phyloP scores from a whole-genome alignment of 352 stramenopile genomes.

The Phytopythium boreale region DNA sequence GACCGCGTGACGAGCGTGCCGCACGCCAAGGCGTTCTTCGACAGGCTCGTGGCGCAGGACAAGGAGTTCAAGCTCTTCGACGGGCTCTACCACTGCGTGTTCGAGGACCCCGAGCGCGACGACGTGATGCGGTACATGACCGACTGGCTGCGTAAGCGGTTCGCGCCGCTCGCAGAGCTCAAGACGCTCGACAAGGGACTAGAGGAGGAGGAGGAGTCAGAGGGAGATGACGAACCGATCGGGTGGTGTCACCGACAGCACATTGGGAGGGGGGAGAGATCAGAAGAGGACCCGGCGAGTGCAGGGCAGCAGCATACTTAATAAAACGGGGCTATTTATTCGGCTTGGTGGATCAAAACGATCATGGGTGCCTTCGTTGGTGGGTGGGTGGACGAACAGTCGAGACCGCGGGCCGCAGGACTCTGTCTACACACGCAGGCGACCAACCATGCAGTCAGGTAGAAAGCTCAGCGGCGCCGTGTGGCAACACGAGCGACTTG shows the following conservation, averaged over 20 bases:
- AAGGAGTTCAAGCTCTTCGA: slow-evolving; percentile 66
- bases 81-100: slow-evolving; percentile 61
- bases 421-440: no score
- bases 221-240: background rate
- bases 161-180: slow-evolving; percentile 7
- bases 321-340: slow-evolving; percentile 1
- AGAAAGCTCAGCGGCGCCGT: no score
- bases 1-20: slow-evolving; percentile 47
- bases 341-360: background rate
- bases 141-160: slow-evolving; percentile 35
- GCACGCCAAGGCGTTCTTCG: slow-evolving; percentile 34
- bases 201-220: background rate
- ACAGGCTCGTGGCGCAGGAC: slow-evolving; percentile 39
- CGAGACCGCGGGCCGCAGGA: no score
- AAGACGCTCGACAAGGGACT: background rate
- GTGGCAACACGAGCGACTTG: no score
- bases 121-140: slow-evolving; percentile 43
- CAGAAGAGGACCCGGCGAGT: no score
- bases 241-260: background rate
- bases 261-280: no score
- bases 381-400: no score
- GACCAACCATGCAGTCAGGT: no score
- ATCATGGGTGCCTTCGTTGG: background rate
- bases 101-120: slow-evolving; percentile 56
- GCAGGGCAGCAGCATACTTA: background rate